These are phyloP conservation scores for Botrytis byssoidea DNA, from an alignment of 2,329 filamentous ascomycete genomes.

Conservation along the genomic window DNA sequence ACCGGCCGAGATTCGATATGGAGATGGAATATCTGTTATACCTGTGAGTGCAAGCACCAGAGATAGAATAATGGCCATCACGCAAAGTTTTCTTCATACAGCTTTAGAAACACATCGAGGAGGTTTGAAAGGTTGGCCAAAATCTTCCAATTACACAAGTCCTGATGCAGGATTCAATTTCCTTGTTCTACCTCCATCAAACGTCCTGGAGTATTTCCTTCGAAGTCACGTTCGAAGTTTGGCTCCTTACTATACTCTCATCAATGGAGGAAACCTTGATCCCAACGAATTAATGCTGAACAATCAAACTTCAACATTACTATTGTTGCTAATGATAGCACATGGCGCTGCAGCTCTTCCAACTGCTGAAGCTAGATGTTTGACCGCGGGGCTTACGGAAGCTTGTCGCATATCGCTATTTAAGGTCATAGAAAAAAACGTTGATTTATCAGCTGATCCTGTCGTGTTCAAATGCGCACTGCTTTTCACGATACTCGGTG, in stretches of 20 bases:
- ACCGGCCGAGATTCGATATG: constrained; percentile 22
- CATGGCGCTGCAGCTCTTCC: constrained; percentile 67
- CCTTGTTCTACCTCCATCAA: constrained; percentile 62
- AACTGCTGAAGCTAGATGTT: constrained; percentile 61
- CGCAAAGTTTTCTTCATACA: constrained; percentile 68
- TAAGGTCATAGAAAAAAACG: constrained; percentile 69
- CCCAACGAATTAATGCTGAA: constrained; percentile 66
- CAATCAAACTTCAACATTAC: constrained; percentile 62
- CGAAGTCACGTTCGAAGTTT: constrained; percentile 65
- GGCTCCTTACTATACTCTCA: constrained; percentile 64
- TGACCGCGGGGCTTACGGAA: constrained; percentile 66
- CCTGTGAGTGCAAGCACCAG: constrained; percentile 52
- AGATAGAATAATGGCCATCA: constrained; percentile 70
- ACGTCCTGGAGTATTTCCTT: constrained; percentile 66
- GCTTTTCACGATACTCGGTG: constrained; percentile 65
- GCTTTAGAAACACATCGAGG: constrained; percentile 66
- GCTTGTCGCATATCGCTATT: constrained; percentile 71
- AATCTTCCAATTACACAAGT: constrained; percentile 35
- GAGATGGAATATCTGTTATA: constrained; percentile 42
- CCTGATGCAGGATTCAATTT: constrained; percentile 57
- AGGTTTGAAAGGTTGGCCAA: constrained; percentile 35
- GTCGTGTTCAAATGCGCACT: constrained; percentile 64
- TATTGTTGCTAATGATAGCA: constrained; percentile 70
- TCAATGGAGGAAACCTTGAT: constrained; percentile 59
- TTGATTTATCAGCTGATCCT: constrained; percentile 64